Evolutionary conservation across 257 asterid genomes (phyloP), one percentile per base, ranked within the genome.

Genomic region (Gentiana straminea): DNA sequence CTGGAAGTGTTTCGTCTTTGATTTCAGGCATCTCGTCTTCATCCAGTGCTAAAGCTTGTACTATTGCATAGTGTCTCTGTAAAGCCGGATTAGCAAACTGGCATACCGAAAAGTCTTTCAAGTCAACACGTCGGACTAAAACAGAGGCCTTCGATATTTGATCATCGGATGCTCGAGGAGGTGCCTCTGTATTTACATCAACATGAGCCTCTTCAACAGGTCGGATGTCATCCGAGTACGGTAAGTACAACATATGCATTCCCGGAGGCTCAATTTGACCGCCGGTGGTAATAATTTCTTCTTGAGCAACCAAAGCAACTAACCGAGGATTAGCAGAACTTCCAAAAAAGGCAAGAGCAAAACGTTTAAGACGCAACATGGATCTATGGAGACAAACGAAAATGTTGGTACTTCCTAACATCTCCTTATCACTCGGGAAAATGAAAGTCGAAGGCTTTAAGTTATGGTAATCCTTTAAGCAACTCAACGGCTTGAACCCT

Each of bases 251-350:
- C 86, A 91, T 80, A 71, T 91, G 94, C 97, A 91, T 91, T 66
- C 98, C 98, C 43, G 98, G 95, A 66, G 98, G 98, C 79, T 91
- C 98, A 49, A 87, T 73, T 81, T 87, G 98, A 64, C 98, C 98
- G 59, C 93, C 63, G 58, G 69, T 35, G 70, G 79, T 83, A 39
- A 70, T 69, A 65, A 83, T 78, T 81, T 91, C 98, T 48, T 83
- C 98, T 69, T 91, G 98, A 36, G 98, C 98, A 70, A 91, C 81
- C 65, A 91, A 77, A 54, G 97, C 98, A 77, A 91, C 94, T 77
- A 91, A 80, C 46, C 71, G 95, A 63, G 97, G 92, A 77, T 70
- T 89, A 54, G 82, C 73, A 64, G 83, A 65, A 65, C 70, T 76
- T 71, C 98, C 95, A 68, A 62, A 67, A 64, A 85, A 91, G 54